Evolutionary conservation across 192 early-diverging fungal genomes (phyloP), one percentile per base, ranked within the genome.

Genomic region (Phycomyces blakesleeanus): DNA sequence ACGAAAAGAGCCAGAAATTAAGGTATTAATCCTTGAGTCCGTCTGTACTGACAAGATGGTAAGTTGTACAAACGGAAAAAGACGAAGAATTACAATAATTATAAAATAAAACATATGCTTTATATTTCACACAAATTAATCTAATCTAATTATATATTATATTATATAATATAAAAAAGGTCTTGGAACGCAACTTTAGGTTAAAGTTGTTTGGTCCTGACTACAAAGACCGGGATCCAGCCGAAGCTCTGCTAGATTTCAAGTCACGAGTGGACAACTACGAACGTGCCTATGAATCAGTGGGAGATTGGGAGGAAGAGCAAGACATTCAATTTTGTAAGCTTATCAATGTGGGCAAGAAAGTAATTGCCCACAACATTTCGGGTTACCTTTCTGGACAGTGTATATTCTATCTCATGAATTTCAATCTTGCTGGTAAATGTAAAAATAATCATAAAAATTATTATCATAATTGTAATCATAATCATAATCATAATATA

Each of bases 361-460:
- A 96, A 75, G 83, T 97, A 3, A 93, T 96, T 71, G 92, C 95
- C 15, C 83, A 95, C 78, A 93, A 95, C 67, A 93, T 96, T 63
- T 87, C 90, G 66, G 97, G 97, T 51, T 98, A 94, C 71, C 74
- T 98, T 42, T 80, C 87, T 34, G 88, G 89, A 18, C 97, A 98
- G 73, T 93, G 92, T 37, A 93, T 98, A 52, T 98, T 98, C 69
- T 98, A 97, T 69, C 72, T 98, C 62, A 97, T 97, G 95, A 96
- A 98, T 75, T 97, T 97, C 72, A 92, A 98, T 67, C 85, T 96
- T 59, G 69, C 83, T 67, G 76, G 87, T 78, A 73, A 6, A 41
- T 41, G 14, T 41, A 41, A 41, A 41, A 41, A 70, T 21, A 29
- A 57, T 65, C 51, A 22, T 64, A 26, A 14, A 63, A 57, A 6